Evolutionary conservation across 1,139 yeast species (phyloP).

Genomic region (Magnusiomyces paraingens): DNA sequence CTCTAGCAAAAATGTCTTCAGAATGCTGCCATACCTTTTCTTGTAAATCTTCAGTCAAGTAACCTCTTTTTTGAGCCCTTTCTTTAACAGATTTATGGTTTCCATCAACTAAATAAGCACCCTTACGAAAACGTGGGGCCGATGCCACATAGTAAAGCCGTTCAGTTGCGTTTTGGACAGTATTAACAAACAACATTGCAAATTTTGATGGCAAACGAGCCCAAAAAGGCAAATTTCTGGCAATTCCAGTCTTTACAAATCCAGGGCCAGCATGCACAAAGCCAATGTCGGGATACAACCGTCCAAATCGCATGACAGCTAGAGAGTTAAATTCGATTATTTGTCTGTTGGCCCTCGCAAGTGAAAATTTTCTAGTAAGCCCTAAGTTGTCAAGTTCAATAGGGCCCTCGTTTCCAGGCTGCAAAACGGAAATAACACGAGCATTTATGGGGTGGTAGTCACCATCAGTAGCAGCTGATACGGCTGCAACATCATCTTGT

Average conservation of each 20-base stretch:
- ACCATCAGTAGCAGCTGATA: not conserved
- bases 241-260: constrained; percentile 24
- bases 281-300: constrained; percentile 24
- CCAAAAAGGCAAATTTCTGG: constrained; percentile 24
- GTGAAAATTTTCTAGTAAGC: constrained; percentile 20
- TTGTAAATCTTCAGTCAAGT: constrained; percentile 22
- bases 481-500: constrained; percentile 15
- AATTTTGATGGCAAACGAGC: constrained; percentile 16
- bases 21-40: constrained; percentile 27
- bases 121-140: constrained; percentile 21
- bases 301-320: constrained; percentile 24
- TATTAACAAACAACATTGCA: constrained; percentile 12
- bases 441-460: constrained; percentile 16
- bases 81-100: constrained; percentile 19
- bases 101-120: constrained; percentile 21
- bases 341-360: constrained; percentile 17
- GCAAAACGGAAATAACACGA: constrained; percentile 29
- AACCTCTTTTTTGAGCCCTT: constrained; percentile 19
- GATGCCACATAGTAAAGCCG: constrained; percentile 23
- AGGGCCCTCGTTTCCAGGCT: constrained; percentile 26
- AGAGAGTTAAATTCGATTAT: constrained; percentile 21
- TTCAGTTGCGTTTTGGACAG: constrained; percentile 24
- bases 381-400: constrained; percentile 25
- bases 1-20: too few relatives aligned
- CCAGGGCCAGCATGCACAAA: constrained; percentile 31